Base-by-base conservation (phyloP, 1,284 basidiomycete species). In the Earliella scabrosa region DNA sequence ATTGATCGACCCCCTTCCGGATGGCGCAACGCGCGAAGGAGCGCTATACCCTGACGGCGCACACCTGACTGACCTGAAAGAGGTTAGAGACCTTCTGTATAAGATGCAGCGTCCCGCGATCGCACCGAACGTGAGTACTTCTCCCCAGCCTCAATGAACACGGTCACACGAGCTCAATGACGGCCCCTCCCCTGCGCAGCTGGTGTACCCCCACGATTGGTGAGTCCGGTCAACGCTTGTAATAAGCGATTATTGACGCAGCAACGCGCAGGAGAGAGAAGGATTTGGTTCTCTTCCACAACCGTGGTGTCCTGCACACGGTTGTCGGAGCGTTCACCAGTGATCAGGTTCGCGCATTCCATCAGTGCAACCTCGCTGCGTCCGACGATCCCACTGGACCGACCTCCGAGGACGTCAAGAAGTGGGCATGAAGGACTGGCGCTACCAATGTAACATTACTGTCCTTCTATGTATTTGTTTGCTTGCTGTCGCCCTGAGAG, bases 41-140 rank as follows among this genome's bases (percentile, higher is more conserved):
- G 81, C 86, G 0, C 74, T 92, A 2, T 93, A 85, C 70, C 90
- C 92, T 0, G 85, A 92, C 52, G 92, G 92, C 24, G 88, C 82
- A 2, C 82, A 83, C 61, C 64, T 95, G 54, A 87, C 74, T 2
- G 84, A 93, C 66, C 75, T 94, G 31, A 79, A 82, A 61, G 76
- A 86, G 56, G 90, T 91, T 2, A 78, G 92, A n/a, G 84, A 82
- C 9, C 65, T 92, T 13, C 67, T 94, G 32, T 93, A 93, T 74
- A 80, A 79, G 69, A 87, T 94, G 78, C 91, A 95, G 70, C 74
- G 92, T 10, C 92, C 92, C 1, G 91, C 85, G 7, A 94, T 95
- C 59, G 82, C 86, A 1, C 90, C 91, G 2, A 71, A 73, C 24
- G 83, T 83, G 59, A 63, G 80, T 68, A 14, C 45, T 43, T 32